A percentile compares a stretch with the other conserved stretches of the same genome.
Conservation (phyloP, 805 yeast species). For the Metschnikowia orientalis region DNA sequence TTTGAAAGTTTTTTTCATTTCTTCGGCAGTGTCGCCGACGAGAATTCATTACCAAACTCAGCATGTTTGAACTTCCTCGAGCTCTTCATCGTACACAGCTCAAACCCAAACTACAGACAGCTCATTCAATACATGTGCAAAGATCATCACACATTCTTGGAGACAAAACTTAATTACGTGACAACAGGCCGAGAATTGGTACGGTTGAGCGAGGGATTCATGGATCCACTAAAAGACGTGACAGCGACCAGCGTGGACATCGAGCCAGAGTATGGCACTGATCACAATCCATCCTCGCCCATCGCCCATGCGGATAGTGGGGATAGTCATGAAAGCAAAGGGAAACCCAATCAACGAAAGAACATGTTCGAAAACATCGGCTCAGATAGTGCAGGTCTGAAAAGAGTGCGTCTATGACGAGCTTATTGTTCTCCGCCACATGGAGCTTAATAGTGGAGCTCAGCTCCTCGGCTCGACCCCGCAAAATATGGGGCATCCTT, state of each 20-base stretch:
- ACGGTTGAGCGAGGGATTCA: slow-evolving; percentile 6
- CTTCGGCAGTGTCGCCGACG: slow-evolving; percentile 43
- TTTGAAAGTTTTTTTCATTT: slow-evolving; percentile 47
- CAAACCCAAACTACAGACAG: slow-evolving; percentile 23
- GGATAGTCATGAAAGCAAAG: slow-evolving; percentile 8
- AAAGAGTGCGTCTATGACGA: too few species aligned
- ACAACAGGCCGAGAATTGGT: slow-evolving; percentile 22
- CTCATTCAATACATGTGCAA: slow-evolving; percentile 30
- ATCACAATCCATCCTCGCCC: slow-evolving; percentile 27
- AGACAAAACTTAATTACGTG: slow-evolving; percentile 22
- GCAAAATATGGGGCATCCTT: slow-evolving; percentile 7
- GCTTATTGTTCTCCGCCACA: too few species aligned
- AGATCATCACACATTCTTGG: slow-evolving; percentile 27
- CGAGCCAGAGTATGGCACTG: slow-evolving; percentile 11
- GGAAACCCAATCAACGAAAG: too few species aligned
- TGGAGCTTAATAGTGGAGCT: background rate
- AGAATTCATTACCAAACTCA: slow-evolving; percentile 67
- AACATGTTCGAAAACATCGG: too few species aligned
- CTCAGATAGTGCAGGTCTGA: too few species aligned
- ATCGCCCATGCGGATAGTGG: slow-evolving; percentile 15
- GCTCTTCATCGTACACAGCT: slow-evolving; percentile 28
- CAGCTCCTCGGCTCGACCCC: slow-evolving; percentile 14
- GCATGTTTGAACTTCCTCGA: slow-evolving; percentile 68
- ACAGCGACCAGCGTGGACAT: slow-evolving; percentile 20
- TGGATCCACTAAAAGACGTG: slow-evolving; percentile 9